These are phyloP conservation scores for Gamsiella multidivaricata DNA, from an alignment of 192 early-diverging fungal species.

Conservation along the genomic window DNA sequence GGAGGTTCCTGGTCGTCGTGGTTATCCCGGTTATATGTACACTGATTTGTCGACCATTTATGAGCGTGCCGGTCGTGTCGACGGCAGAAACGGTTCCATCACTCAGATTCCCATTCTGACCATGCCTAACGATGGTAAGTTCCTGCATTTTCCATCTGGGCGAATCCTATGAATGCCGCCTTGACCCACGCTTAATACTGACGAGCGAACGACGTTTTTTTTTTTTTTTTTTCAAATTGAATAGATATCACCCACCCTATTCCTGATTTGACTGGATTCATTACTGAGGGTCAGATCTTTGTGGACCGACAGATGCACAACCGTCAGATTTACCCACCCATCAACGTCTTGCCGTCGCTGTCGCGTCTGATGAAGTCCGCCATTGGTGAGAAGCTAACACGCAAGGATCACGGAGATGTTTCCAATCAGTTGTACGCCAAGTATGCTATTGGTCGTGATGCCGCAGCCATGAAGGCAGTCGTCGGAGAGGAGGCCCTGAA, in stretches of 20 bases:
- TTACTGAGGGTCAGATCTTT: constrained; percentile 99
- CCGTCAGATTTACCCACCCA: constrained; percentile 99
- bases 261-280: constrained; percentile 99
- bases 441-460: constrained; percentile 99
- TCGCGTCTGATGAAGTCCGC: constrained; percentile 99
- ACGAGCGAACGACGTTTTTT: no score
- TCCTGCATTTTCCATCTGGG: neutral
- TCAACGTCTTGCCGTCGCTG: constrained; percentile 98
- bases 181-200: no score
- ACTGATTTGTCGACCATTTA: constrained; percentile 99
- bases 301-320: constrained; percentile 98
- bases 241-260: constrained; percentile 99
- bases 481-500: constrained; percentile 99
- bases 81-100: constrained; percentile 96
- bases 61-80: constrained; percentile 97
- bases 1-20: constrained; percentile 99
- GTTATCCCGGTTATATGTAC: constrained; percentile 99
- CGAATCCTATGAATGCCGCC: no score
- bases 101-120: constrained; percentile 99
- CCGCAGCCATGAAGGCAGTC: constrained; percentile 99
- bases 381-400: constrained; percentile 97
- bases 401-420: constrained; percentile 99
- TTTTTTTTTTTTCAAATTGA: neutral
- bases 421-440: constrained; percentile 99
- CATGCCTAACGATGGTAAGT: constrained; percentile 97